Evolutionary conservation across 2,329 filamentous ascomycete species (phyloP).

Genomic region (Samsoniella hepiali): DNA sequence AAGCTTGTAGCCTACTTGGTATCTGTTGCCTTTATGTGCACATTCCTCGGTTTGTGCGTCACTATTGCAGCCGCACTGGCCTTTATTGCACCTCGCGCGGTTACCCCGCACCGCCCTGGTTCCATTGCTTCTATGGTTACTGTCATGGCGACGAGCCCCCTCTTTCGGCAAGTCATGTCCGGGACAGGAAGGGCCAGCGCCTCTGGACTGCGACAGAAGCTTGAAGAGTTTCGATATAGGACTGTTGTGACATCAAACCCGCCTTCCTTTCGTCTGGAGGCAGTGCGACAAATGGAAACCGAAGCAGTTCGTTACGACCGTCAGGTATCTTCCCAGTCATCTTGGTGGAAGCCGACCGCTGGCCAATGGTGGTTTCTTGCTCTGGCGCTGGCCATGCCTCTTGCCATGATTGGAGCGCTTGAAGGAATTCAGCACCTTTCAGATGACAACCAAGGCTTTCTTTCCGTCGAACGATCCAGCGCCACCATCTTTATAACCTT

Average conservation of each 20-base stretch:
- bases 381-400: conserved; percentile 25
- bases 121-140: conserved; percentile 17
- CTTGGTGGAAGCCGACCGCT: conserved; percentile 26
- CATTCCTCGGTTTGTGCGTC: conserved; percentile 8
- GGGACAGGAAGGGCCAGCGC: neutral
- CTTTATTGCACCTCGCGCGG: conserved; percentile 16
- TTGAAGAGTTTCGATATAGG: conserved; percentile 1
- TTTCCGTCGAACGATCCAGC: conserved; percentile 19
- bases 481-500: conserved; percentile 30
- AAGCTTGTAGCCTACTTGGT: conserved; percentile 17
- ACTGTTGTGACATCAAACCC: neutral
- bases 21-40: conserved; percentile 17
- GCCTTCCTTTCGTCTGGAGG: neutral
- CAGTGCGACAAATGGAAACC: neutral
- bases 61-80: conserved; percentile 6
- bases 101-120: conserved; percentile 17
- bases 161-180: conserved; percentile 7
- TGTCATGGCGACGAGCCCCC: conserved; percentile 19
- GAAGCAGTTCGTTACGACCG: neutral
- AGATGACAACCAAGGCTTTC: conserved; percentile 27
- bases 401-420: conserved; percentile 23
- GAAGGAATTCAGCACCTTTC: conserved; percentile 26
- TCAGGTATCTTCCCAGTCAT: neutral
- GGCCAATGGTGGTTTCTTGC: conserved; percentile 26
- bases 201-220: neutral